These are phyloP conservation scores for Colletotrichum musicola DNA, from an alignment of 2,329 filamentous ascomycete genomes.

Conservation along the genomic window DNA sequence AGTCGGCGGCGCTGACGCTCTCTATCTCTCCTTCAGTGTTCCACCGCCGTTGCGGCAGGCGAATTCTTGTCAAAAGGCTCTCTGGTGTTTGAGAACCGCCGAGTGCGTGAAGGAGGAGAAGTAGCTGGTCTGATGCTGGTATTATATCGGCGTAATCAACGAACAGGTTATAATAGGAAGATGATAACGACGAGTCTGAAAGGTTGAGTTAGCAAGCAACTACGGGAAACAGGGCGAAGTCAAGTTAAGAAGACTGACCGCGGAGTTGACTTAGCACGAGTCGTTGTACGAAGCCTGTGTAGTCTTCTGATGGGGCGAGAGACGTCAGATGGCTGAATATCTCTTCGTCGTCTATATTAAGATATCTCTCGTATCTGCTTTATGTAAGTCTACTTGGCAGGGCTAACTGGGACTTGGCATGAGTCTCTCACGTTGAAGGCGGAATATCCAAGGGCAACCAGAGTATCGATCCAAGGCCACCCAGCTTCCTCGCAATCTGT, in stretches of 20 bases:
- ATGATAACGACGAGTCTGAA: slow-evolving; percentile 1
- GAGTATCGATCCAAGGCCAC: slow-evolving; percentile 46
- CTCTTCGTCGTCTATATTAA: slow-evolving; percentile 50
- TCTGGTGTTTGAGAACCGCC: slow-evolving; percentile 40
- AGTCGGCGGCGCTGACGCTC: slow-evolving; percentile 40
- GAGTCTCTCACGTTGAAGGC: slow-evolving; percentile 47
- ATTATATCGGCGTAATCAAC: slow-evolving; percentile 45
- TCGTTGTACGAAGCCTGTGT: slow-evolving; percentile 42
- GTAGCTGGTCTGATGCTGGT: slow-evolving; percentile 42
- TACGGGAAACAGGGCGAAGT: background rate
- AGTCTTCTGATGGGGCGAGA: slow-evolving; percentile 39
- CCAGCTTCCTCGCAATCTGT: slow-evolving; percentile 48
- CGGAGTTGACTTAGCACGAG: slow-evolving; percentile 40
- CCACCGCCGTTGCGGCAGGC: slow-evolving; percentile 43
- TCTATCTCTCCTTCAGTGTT: slow-evolving; percentile 45
- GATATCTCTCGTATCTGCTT: slow-evolving; percentile 49
- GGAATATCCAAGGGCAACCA: slow-evolving; percentile 50
- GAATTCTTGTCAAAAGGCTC: slow-evolving; percentile 42
- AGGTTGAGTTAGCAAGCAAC: background rate
- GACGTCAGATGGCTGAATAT: slow-evolving; percentile 45
- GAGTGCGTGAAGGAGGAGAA: slow-evolving; percentile 44
- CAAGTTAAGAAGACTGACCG: background rate
- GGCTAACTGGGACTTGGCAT: background rate
- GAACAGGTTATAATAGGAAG: slow-evolving; percentile 44
- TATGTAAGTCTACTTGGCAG: background rate